Evolutionary conservation across 2,329 filamentous ascomycete species (phyloP).

Genomic region (Verticillium tricorpus): DNA sequence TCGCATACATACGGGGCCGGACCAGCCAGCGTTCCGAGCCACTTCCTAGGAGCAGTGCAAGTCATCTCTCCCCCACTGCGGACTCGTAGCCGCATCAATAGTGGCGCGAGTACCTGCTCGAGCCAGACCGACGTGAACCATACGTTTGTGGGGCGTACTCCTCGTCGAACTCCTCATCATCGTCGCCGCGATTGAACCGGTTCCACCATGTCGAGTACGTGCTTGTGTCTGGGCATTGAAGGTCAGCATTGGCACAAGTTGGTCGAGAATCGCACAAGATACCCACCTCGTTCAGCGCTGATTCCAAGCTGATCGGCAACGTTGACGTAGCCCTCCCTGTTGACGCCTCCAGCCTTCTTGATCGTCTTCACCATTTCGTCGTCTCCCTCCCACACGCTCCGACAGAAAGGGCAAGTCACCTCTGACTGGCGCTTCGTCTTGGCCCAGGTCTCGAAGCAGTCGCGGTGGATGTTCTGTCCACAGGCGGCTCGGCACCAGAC

Average conservation of each 20-base stretch:
- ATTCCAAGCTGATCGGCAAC: conserved; percentile 58
- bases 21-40: too few species aligned
- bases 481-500: conserved; percentile 50
- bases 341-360: conserved; percentile 32
- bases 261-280: neutral
- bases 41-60: too few species aligned
- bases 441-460: conserved; percentile 53
- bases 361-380: conserved; percentile 37
- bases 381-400: conserved; percentile 50
- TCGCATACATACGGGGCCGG: too few species aligned
- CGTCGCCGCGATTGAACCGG: neutral
- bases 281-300: conserved; percentile 42
- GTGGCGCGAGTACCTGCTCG: too few species aligned
- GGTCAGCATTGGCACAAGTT: neutral
- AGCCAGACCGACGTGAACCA: neutral
- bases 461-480: conserved; percentile 50
- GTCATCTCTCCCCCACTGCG: too few species aligned
- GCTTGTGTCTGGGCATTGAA: neutral
- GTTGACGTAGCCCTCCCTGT: conserved; percentile 56
- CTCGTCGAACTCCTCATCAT: neutral
- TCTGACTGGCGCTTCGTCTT: conserved; percentile 35
- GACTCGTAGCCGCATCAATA: too few species aligned
- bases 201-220: neutral
- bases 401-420: conserved; percentile 59
- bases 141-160: neutral